These are phyloP conservation scores for Cercospora janseana DNA, from an alignment of 2,329 filamentous ascomycete genomes.

Conservation along the genomic window DNA sequence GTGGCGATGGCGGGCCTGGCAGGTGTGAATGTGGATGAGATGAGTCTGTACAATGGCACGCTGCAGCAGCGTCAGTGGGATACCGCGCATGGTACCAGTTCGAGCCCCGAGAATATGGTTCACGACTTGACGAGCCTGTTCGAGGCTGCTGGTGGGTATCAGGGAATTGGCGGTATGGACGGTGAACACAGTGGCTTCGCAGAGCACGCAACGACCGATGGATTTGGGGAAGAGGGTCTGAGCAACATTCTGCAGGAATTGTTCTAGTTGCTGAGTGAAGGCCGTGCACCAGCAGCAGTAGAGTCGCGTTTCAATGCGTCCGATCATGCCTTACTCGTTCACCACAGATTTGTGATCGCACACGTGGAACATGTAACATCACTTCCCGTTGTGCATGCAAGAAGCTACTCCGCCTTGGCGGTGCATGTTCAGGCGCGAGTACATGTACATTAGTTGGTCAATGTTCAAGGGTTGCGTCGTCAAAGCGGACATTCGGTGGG, in stretches of 20 bases:
- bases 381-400: too few species aligned
- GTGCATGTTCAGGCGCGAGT: too few species aligned
- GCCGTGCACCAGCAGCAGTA: not conserved
- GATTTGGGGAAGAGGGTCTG: conserved; percentile 58
- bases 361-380: too few species aligned
- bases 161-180: conserved; percentile 18
- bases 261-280: conserved; percentile 43
- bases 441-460: too few species aligned
- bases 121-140: conserved; percentile 64
- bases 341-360: too few species aligned
- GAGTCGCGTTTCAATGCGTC: too few species aligned
- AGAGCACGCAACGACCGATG: conserved; percentile 31
- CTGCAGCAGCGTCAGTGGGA: conserved; percentile 26
- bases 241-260: conserved; percentile 59
- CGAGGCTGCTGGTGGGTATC: conserved; percentile 59
- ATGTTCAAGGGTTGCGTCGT: too few species aligned
- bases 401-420: too few species aligned
- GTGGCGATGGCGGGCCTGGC: conserved; percentile 66
- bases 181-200: conserved; percentile 32
- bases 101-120: conserved; percentile 60
- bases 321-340: too few species aligned
- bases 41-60: conserved; percentile 47
- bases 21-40: conserved; percentile 59
- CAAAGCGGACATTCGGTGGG: too few species aligned
- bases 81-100: conserved; percentile 41